phyloP scores from a whole-genome alignment of 1,284 basidiomycete genomes.

The Meripilus lineatus region DNA sequence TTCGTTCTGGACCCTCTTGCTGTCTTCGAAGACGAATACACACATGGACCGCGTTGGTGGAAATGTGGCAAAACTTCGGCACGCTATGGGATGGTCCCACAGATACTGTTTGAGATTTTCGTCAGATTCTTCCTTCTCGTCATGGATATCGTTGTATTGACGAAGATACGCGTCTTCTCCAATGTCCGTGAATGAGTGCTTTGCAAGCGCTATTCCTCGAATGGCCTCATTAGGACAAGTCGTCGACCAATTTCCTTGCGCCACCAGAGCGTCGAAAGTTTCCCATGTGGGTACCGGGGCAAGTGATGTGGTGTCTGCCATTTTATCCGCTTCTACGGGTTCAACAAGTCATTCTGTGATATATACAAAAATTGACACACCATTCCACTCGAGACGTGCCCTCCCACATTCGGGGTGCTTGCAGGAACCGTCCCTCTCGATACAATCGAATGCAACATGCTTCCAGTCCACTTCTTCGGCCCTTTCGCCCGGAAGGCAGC shows the following conservation, averaged over 20 bases:
- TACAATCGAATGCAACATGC: not conserved
- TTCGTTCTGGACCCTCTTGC: not conserved
- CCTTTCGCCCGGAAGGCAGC: not conserved
- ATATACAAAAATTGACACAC: not conserved
- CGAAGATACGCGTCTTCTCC: too few species aligned
- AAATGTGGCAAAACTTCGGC: slow-evolving; percentile 4
- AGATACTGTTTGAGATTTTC: not conserved
- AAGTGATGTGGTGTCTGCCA: not conserved
- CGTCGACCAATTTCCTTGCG: not conserved
- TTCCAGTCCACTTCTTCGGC: not conserved
- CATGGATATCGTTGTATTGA: not conserved
- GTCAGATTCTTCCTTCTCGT: not conserved
- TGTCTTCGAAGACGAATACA: not conserved
- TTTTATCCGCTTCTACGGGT: not conserved
- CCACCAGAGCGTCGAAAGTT: not conserved
- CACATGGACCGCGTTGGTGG: not conserved
- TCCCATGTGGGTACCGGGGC: not conserved
- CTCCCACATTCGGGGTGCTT: slow-evolving; percentile 3
- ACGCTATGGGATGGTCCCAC: slow-evolving; percentile 3
- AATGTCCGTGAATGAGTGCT: not conserved
- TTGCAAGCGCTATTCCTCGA: not conserved
- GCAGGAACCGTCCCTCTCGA: not conserved
- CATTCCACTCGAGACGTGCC: not conserved
- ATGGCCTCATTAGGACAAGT: too few species aligned
- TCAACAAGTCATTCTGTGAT: not conserved